Percentiles rank a stretch among this genome's conserved stretches.
Conservation (phyloP, 2,329 filamentous ascomycete genomes). For the Coniochaeta sp. region DNA sequence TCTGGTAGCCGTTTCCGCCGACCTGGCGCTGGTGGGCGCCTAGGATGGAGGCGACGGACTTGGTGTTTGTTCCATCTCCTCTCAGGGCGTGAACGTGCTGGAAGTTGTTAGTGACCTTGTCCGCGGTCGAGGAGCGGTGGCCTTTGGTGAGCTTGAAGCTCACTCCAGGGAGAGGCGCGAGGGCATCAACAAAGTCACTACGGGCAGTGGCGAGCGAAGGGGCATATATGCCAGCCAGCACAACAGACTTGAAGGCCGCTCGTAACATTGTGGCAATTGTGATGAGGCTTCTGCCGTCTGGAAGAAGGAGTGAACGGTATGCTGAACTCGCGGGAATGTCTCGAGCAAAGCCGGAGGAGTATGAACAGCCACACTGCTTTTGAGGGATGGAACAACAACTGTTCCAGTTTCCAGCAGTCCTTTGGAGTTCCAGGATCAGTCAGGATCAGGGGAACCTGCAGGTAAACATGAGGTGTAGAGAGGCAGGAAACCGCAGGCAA, state of each 20-base stretch:
- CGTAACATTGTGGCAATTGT: neutral
- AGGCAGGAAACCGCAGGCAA: neutral
- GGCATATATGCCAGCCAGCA: neutral
- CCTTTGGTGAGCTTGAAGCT: conserved; percentile 10
- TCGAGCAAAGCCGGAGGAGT: neutral
- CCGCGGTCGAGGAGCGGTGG: conserved; percentile 9
- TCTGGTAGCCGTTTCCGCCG: conserved; percentile 20
- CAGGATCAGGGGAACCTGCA: neutral
- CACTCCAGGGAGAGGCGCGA: conserved; percentile 10
- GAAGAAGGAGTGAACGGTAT: neutral
- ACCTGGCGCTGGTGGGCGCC: conserved; percentile 19
- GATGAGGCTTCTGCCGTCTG: neutral
- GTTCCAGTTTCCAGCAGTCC: neutral
- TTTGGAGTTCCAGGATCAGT: neutral
- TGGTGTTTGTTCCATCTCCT: conserved; percentile 8
- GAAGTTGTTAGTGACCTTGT: conserved; percentile 6
- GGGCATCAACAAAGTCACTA: conserved; percentile 4
- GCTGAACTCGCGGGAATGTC: neutral
- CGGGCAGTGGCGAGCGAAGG: neutral
- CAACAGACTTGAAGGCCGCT: neutral
- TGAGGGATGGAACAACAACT: neutral
- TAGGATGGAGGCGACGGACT: conserved; percentile 20
- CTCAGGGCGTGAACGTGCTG: conserved; percentile 8
- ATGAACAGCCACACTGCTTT: neutral
- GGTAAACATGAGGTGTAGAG: neutral